Percentiles rank a stretch among this genome's conserved stretches.
Evolutionary conservation across 2,329 filamentous ascomycete species (phyloP).

Genomic region (Ceratocystis variospora): DNA sequence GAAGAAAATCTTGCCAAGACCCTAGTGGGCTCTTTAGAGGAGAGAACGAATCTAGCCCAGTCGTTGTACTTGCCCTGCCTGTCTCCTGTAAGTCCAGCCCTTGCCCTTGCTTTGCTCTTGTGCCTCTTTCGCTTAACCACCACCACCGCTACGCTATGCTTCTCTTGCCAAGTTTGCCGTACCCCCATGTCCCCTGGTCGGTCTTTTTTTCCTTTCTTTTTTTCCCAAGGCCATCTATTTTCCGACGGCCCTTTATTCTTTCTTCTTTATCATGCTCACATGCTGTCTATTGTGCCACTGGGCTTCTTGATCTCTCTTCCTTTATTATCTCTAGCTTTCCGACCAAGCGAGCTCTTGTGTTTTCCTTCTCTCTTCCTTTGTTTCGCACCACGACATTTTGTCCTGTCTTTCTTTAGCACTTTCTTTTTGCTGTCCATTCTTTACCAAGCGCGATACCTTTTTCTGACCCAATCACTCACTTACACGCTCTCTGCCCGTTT

Average conservation of each 20-base stretch:
- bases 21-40: not conserved
- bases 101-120: not conserved
- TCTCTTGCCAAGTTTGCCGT: not conserved
- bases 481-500: not conserved
- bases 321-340: conserved; percentile 12
- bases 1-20: not conserved
- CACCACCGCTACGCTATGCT: conserved; percentile 1
- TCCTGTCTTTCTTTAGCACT: conserved; percentile 7
- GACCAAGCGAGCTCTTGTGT: not conserved
- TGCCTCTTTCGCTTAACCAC: conserved; percentile 7
- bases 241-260: not conserved
- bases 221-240: not conserved
- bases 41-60: not conserved
- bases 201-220: not conserved
- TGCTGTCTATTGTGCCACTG: not conserved
- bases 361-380: conserved; percentile 1
- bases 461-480: not conserved
- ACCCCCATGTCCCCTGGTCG: not conserved
- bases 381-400: conserved; percentile 21
- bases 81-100: not conserved
- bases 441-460: not conserved
- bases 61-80: not conserved
- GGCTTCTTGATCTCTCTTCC: conserved; percentile 1
- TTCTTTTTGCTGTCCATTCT: conserved; percentile 11
- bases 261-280: conserved; percentile 4